phyloP scores from a whole-genome alignment of 169 alveolate genomes.

The Eimeria tenella region DNA sequence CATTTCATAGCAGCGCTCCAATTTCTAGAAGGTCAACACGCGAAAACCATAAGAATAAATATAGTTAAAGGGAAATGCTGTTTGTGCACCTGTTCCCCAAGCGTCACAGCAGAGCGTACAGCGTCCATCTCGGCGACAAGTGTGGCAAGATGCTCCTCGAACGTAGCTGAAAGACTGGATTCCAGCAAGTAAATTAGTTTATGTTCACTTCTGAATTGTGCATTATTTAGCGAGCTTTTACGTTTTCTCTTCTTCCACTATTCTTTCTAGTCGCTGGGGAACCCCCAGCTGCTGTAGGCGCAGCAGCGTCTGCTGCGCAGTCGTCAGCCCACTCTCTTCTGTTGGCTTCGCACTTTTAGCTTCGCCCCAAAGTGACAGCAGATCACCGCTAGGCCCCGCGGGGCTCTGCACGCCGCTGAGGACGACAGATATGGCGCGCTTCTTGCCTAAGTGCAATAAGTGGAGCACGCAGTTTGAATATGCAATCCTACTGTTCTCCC shows the following conservation, averaged over 20 bases:
- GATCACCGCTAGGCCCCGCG: background rate
- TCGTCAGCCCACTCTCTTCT: background rate
- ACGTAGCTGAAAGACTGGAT: background rate
- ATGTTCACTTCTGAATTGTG: background rate
- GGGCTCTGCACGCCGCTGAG: background rate
- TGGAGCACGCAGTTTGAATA: no score
- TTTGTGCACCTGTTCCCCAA: background rate
- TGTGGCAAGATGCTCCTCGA: background rate
- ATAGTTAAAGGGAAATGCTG: background rate
- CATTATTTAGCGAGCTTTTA: background rate
- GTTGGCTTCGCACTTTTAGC: background rate
- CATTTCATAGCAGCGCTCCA: conserved; percentile 9
- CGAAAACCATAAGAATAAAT: background rate
- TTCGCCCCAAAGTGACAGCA: conserved; percentile 1
- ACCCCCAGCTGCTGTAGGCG: conserved; percentile 11
- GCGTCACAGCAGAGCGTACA: background rate
- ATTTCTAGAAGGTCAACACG: background rate
- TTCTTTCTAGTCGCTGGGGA: background rate
- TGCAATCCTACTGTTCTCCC: no score
- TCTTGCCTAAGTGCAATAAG: no score
- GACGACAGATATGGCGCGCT: background rate
- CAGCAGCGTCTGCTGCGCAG: background rate
- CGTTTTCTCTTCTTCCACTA: conserved; percentile 5
- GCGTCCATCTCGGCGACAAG: background rate
- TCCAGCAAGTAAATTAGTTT: background rate